A percentile compares a stretch with the other conserved stretches of the same genome.
Conservation (phyloP, 192 early-diverging fungal genomes). For the Diversispora epigaea region DNA sequence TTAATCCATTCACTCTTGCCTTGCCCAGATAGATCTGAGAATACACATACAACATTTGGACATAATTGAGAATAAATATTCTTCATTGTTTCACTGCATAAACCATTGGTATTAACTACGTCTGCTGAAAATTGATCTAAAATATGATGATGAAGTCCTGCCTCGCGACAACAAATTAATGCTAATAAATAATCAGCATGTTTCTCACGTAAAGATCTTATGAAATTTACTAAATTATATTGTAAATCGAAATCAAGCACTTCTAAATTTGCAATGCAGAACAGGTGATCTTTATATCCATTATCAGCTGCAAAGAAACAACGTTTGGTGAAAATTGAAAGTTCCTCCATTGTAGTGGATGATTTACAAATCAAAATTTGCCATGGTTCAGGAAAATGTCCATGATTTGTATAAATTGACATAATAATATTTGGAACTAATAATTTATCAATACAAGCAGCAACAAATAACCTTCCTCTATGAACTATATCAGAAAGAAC, state of each 20-base stretch:
- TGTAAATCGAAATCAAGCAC: slow-evolving; percentile 31
- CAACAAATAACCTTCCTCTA: slow-evolving; percentile 25
- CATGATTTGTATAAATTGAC: slow-evolving; percentile 29
- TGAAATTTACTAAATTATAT: slow-evolving; percentile 16
- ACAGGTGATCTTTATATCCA: slow-evolving; percentile 17
- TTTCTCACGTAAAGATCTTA: neutral
- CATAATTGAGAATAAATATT: slow-evolving; percentile 23
- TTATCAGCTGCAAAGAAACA: slow-evolving; percentile 27
- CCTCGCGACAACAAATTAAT: slow-evolving; percentile 29
- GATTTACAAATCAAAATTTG: slow-evolving; percentile 30
- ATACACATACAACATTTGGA: slow-evolving; percentile 12
- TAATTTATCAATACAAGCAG: slow-evolving; percentile 29
- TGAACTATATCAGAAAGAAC: slow-evolving; percentile 2
- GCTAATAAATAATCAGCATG: slow-evolving; percentile 20
- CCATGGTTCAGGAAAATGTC: slow-evolving; percentile 28
- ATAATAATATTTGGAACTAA: slow-evolving; percentile 32
- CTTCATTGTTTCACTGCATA: slow-evolving; percentile 6
- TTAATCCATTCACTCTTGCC: slow-evolving; percentile 33
- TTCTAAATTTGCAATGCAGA: slow-evolving; percentile 33
- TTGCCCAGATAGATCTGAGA: slow-evolving; percentile 23
- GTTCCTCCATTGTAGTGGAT: slow-evolving; percentile 23
- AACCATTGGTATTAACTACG: neutral
- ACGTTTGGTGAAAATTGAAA: slow-evolving; percentile 25
- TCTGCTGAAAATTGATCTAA: slow-evolving; percentile 26
- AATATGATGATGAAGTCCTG: slow-evolving; percentile 26